These are phyloP conservation scores for Hebeloma cylindrosporum DNA, from an alignment of 768 basidiomycete genomes.

Conservation along the genomic window DNA sequence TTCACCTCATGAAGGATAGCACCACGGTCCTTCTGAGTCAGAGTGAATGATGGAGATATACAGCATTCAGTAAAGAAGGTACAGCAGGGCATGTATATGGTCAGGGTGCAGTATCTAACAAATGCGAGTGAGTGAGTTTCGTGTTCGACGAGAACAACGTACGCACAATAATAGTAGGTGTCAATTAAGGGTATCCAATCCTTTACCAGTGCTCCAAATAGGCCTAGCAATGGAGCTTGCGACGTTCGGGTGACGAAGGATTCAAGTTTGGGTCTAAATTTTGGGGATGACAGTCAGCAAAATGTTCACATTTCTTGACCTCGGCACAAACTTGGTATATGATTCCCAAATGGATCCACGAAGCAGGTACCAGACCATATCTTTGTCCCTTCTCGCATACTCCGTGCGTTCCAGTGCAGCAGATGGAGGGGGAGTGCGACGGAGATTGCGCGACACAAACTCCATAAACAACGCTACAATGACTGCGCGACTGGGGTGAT, in stretches of 20 bases:
- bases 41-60: too few relatives aligned
- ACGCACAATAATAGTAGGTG: slow-evolving; percentile 89
- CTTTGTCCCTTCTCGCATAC: slow-evolving; percentile 79
- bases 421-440: slow-evolving; percentile 63
- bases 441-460: slow-evolving; percentile 71
- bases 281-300: slow-evolving; percentile 3
- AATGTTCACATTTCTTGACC: background rate
- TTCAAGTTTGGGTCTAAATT: slow-evolving; percentile 71
- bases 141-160: background rate
- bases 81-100: slow-evolving; percentile 15
- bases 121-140: background rate
- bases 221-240: slow-evolving; percentile 60
- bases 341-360: slow-evolving; percentile 84
- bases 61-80: slow-evolving; percentile 16
- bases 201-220: slow-evolving; percentile 67
- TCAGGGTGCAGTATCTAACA: slow-evolving; percentile 44
- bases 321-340: slow-evolving; percentile 60
- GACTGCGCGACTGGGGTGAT: slow-evolving; percentile 61
- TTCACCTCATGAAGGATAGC: too few relatives aligned
- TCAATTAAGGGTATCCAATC: slow-evolving; percentile 90
- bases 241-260: slow-evolving; percentile 55
- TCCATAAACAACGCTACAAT: slow-evolving; percentile 66
- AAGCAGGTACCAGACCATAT: slow-evolving; percentile 81
- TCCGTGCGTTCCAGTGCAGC: slow-evolving; percentile 70
- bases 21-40: too few relatives aligned